A percentile compares a stretch with the other conserved stretches of the same genome.
Evolutionary conservation across 2,329 filamentous ascomycete species (phyloP).

Genomic region (Monilinia polystroma): DNA sequence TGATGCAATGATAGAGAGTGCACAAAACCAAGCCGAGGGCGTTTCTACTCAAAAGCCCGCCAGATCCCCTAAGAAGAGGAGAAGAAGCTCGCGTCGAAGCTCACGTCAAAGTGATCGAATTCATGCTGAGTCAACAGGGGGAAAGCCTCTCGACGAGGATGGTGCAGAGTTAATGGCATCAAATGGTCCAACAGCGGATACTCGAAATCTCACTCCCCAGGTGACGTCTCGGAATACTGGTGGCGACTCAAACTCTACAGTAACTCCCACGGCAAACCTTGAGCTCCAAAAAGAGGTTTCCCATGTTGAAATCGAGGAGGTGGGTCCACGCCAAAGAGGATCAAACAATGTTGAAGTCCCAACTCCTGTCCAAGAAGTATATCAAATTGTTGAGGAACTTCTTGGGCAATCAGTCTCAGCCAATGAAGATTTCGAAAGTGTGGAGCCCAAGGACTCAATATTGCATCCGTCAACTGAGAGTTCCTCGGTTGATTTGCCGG

Average conservation of each 20-base stretch:
- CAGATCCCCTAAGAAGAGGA: constrained; percentile 12
- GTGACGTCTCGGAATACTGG: neutral
- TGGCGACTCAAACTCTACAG: too few relatives aligned
- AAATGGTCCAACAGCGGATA: neutral
- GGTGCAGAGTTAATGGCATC: neutral
- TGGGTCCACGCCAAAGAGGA: neutral
- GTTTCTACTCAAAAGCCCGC: neutral
- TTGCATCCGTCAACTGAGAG: neutral
- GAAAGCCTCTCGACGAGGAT: neutral
- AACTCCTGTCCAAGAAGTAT: neutral
- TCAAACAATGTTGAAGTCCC: neutral
- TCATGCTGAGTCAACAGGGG: neutral
- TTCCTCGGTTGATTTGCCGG: neutral
- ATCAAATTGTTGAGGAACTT: constrained; percentile 12
- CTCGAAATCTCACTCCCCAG: neutral
- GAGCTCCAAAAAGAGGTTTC: neutral
- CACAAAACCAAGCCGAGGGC: neutral
- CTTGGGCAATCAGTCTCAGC: constrained; percentile 3
- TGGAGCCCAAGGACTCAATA: neutral
- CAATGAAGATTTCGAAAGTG: neutral
- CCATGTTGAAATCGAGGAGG: neutral
- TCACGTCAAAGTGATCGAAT: constrained; percentile 17
- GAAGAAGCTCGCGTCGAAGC: constrained; percentile 9
- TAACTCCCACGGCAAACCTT: neutral
- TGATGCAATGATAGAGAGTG: too few relatives aligned